Conservation (phyloP, 2,329 filamentous ascomycete species). For the Ophiostoma novo-ulmi region DNA sequence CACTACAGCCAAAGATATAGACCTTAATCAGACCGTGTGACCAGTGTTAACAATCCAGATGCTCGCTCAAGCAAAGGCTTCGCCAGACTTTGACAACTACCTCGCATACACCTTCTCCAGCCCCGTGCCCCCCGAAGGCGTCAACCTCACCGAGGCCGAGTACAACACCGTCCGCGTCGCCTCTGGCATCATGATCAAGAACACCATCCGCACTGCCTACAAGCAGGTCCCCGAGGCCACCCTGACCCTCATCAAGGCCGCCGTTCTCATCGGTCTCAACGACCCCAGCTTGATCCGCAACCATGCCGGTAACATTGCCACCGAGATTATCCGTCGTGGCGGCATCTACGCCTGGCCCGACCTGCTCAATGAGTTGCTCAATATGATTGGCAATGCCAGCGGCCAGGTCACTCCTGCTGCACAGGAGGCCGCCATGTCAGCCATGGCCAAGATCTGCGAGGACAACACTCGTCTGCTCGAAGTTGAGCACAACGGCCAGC, state of each 20-base stretch:
- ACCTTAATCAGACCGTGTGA: no score
- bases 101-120: conserved; percentile 85
- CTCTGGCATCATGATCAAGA: conserved; percentile 92
- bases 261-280: conserved; percentile 72
- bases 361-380: conserved; percentile 74
- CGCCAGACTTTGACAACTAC: conserved; percentile 96
- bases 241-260: conserved; percentile 71
- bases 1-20: background rate
- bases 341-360: conserved; percentile 89
- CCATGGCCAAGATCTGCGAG: conserved; percentile 92
- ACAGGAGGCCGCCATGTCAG: conserved; percentile 90
- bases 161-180: conserved; percentile 77
- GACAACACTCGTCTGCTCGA: conserved; percentile 86
- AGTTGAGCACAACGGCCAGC: conserved; percentile 79
- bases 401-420: conserved; percentile 64
- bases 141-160: conserved; percentile 55
- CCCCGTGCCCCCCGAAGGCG: conserved; percentile 54
- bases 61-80: conserved; percentile 81
- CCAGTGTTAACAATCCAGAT: conserved; percentile 53
- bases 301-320: conserved; percentile 88
- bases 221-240: conserved; percentile 69
- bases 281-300: conserved; percentile 84
- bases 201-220: conserved; percentile 74
- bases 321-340: conserved; percentile 78
- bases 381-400: conserved; percentile 66